Percentiles rank a stretch among this genome's conserved stretches.
Evolutionary conservation across 1,284 basidiomycete species (phyloP).

Genomic region (Amylostereum chailletii): DNA sequence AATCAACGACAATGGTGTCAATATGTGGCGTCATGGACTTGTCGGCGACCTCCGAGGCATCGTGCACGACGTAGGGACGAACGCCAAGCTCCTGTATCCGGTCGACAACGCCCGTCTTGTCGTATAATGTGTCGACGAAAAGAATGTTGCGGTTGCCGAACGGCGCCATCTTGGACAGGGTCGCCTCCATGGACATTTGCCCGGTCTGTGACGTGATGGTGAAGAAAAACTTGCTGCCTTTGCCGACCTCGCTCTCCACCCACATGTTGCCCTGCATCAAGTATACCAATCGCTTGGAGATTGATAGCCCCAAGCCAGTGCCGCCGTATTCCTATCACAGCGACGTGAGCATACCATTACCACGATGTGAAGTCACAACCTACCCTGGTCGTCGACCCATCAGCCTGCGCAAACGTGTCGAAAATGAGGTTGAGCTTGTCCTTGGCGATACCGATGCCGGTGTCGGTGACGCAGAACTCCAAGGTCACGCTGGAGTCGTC

Average conservation of each 20-base stretch:
- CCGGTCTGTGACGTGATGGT: slow-evolving; percentile 84
- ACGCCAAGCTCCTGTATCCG: slow-evolving; percentile 81
- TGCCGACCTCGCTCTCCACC: slow-evolving; percentile 91
- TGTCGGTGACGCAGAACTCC: slow-evolving; percentile 97
- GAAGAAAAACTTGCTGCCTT: slow-evolving; percentile 97
- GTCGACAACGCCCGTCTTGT: slow-evolving; percentile 71
- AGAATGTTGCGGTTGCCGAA: slow-evolving; percentile 77
- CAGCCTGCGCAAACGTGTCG: slow-evolving; percentile 98
- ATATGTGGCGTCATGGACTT: slow-evolving; percentile 83
- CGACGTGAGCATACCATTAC: slow-evolving; percentile 5
- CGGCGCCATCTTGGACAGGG: slow-evolving; percentile 69
- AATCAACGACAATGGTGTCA: slow-evolving; percentile 95
- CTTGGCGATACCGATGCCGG: slow-evolving; percentile 98
- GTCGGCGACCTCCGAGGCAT: slow-evolving; percentile 71
- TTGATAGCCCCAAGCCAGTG: slow-evolving; percentile 93
- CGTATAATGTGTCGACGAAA: slow-evolving; percentile 83
- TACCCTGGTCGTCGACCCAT: slow-evolving; percentile 86
- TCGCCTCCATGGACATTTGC: slow-evolving; percentile 63
- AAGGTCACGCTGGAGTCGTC: slow-evolving; percentile 79
- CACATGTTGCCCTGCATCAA: slow-evolving; percentile 99
- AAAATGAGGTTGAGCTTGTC: slow-evolving; percentile 99
- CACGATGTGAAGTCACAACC: slow-evolving; percentile 16
- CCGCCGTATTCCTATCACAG: slow-evolving; percentile 83
- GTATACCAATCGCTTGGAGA: slow-evolving; percentile 91
- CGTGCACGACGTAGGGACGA: slow-evolving; percentile 71